Evolutionary conservation across 371 early-diverging fungal genomes (phyloP), one percentile per base, ranked within the genome.

Genomic region (Capniomyces stellatus): DNA sequence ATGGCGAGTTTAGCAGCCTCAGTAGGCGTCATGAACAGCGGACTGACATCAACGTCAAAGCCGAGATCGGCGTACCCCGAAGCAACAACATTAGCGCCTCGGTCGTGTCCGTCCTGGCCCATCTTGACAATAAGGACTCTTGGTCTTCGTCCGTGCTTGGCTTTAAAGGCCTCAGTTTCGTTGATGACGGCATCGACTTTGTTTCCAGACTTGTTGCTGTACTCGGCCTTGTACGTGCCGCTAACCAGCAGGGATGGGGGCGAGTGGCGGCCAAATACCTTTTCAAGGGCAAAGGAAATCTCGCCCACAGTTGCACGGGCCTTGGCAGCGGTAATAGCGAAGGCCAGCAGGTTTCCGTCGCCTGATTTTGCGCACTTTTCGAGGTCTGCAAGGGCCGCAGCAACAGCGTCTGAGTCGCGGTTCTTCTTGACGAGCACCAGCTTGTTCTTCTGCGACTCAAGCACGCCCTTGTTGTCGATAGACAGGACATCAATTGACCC

Each of bases 91-190:
- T 88, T 88, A 60, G 85, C 85, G 3, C 87, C 87, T 52, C 87
- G 77, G 56, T 87, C 87, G 54, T 88, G 89, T n/a, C 87, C 87
- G 63, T 87, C 87, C 68, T 87, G 89, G 43, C 87, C 89, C 85
- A 86, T 85, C 71, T 87, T 87, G 50, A 85, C 87, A 3, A 88
- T 83, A 18, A 87, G 69, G 55, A 87, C 65, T 67, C 87, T 79
- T 19, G 89, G 89, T 10, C 85, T 75, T 35, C 87, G 75, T 59
- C 88, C 88, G 42, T 82, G 73, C 27, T 65, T 72, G 51, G 72
- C 68, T 24, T 71, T 58, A 56, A 72, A 74, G 58, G 64, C 71
- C 46, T 81, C 75, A 10, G 79, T 74, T 58, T 72, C 54, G 40
- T 66, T 57, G n/a, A 83, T 58, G 2, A 85, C 81, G 2, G 70